Conservation (phyloP, 2,329 filamentous ascomycete species). For the Ascochyta viciae-villosae region DNA sequence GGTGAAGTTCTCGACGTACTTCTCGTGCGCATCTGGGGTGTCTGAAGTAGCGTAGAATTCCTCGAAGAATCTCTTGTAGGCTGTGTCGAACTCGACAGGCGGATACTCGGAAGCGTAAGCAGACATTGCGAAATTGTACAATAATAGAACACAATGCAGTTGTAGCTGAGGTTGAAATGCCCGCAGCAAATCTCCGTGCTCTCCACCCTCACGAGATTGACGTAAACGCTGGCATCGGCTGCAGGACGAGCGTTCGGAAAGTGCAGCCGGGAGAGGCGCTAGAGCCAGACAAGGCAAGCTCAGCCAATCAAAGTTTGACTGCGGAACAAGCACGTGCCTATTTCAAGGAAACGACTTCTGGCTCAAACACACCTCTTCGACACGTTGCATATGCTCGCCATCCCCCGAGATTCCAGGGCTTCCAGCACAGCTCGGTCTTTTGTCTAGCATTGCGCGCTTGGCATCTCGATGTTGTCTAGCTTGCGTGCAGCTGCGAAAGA, state of each 20-base stretch:
- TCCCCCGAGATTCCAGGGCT: background rate
- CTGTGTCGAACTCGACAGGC: constrained; percentile 47
- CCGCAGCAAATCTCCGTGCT: constrained; percentile 13
- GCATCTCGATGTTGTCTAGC: background rate
- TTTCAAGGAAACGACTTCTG: background rate
- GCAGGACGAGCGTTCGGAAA: constrained; percentile 6
- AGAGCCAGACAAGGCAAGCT: constrained; percentile 3
- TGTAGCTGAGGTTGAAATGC: constrained; percentile 1
- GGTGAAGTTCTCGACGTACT: constrained; percentile 58
- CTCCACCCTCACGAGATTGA: constrained; percentile 9
- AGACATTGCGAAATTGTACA: constrained; percentile 26
- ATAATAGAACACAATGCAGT: constrained; percentile 3
- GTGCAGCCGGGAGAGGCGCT: constrained; percentile 3
- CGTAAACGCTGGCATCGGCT: constrained; percentile 12
- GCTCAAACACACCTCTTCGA: constrained; percentile 3
- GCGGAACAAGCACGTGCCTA: constrained; percentile 5
- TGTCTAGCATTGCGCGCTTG: background rate
- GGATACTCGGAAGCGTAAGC: constrained; percentile 48
- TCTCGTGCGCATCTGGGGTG: constrained; percentile 56
- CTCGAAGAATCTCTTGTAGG: constrained; percentile 55
- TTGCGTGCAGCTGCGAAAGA: background rate
- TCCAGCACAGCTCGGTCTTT: background rate
- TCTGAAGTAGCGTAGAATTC: constrained; percentile 57
- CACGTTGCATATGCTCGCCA: constrained; percentile 1
- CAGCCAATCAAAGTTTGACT: constrained; percentile 2